A percentile compares a stretch with the other conserved stretches of the same genome.
Evolutionary conservation across 1,139 yeast genomes (phyloP).

Genomic region (Suhomyces wounanorum): DNA sequence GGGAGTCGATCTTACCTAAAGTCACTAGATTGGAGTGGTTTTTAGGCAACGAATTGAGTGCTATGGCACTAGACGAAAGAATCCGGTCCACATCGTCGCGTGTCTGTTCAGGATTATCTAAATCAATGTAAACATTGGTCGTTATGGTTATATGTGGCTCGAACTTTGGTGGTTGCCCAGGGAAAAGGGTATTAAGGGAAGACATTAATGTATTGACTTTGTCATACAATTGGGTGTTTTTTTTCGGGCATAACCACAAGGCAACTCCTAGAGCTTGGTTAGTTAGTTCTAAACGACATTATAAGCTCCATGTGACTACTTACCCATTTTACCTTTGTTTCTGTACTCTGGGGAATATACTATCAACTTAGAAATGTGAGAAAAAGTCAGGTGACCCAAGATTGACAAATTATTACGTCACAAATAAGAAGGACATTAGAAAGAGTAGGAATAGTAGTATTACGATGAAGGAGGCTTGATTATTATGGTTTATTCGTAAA

Average conservation of each 20-base stretch:
- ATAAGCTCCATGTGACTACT: background rate
- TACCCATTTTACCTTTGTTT: slow-evolving; percentile 10
- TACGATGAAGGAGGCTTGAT: background rate
- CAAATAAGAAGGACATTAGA: background rate
- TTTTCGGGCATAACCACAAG: slow-evolving; percentile 76
- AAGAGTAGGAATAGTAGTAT: no score
- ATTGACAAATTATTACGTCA: background rate
- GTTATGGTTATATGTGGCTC: slow-evolving; percentile 82
- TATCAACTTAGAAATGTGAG: background rate
- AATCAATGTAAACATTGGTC: slow-evolving; percentile 52
- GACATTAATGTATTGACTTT: slow-evolving; percentile 61
- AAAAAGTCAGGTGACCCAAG: background rate
- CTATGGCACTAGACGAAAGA: slow-evolving; percentile 66
- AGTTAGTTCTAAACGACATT: slow-evolving; percentile 8
- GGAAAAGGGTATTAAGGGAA: slow-evolving; percentile 68
- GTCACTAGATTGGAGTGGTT: slow-evolving; percentile 40
- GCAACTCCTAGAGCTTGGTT: slow-evolving; percentile 50
- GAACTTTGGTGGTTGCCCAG: slow-evolving; percentile 63
- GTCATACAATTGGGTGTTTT: slow-evolving; percentile 55
- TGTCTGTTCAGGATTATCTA: slow-evolving; percentile 38
- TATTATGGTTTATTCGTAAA: background rate
- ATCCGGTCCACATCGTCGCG: slow-evolving; percentile 61
- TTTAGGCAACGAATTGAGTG: slow-evolving; percentile 51
- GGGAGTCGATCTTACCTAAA: slow-evolving; percentile 41
- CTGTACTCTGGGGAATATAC: background rate